Evolutionary conservation across 805 yeast species (phyloP), one percentile per base, ranked within the genome.

Genomic region (Wickerhamiella occidentalis): DNA sequence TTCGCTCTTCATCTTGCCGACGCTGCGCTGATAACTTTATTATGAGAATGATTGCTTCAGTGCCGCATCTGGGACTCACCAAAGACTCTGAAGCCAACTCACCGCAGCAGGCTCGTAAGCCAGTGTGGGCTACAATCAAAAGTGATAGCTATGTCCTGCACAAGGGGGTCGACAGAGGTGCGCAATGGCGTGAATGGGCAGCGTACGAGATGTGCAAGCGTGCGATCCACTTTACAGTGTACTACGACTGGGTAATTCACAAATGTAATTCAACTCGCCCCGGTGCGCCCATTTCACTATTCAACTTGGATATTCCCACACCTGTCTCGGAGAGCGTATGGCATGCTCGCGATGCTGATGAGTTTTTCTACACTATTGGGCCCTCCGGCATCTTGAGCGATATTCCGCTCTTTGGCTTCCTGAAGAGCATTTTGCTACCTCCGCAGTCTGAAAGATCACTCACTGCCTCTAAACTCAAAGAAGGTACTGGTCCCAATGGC

Each of bases 131-230:
- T 7, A 51, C 58, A 4, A 30, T 56, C 5, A 47, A 54, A 22
- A 45, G 36, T 3, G 58, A 55, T 26, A 62, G 62, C 21, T 62
- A 59, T 45, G 45, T 48, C 25, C 55, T 63, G 52, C 58, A 56
- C 41, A 52, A 56, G 26, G 58, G 60, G 11, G 63, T 54, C 7
- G 62, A 60, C n/a, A 54, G 48, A 6, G 51, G 55, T 13, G 38
- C 51, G n/a, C 66, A 63, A 40, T 75, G 79, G 79, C 51, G 57
- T 7, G 64, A 67, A 18, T 75, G 79, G 79, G 63, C 69, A 2
- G 51, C 61, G 21, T 69, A 67, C 53, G 79, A 76, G 54, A 60
- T 70, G 28, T 56, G 66, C 50, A 75, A 74, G 54, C 62, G 67
- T 11, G 49, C 61, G 2, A 52, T 54, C 5, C 58, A 54, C 47